Percentiles rank a stretch among this genome's conserved stretches.
phyloP scores from a whole-genome alignment of 192 early-diverging fungal genomes.

The Backusella tarrabulga region DNA sequence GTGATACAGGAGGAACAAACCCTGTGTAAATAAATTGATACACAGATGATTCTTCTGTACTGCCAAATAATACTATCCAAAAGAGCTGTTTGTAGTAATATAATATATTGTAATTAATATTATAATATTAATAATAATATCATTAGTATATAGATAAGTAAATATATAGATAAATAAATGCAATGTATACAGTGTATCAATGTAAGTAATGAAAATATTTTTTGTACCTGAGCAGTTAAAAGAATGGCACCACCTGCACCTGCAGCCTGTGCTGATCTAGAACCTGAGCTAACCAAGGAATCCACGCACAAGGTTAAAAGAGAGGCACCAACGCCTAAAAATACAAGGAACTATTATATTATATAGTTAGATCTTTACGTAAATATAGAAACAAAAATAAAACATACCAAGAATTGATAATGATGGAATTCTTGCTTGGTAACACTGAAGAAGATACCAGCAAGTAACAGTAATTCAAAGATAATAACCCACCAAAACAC shows the following conservation, averaged over 20 bases:
- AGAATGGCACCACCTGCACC: slow-evolving; percentile 5
- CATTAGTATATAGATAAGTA: not conserved
- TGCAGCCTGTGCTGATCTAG: slow-evolving; percentile 7
- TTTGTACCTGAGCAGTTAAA: slow-evolving; percentile 9
- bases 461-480: slow-evolving; percentile 42
- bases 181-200: too few species aligned
- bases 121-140: not conserved
- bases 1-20: slow-evolving; percentile 12
- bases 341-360: slow-evolving; percentile 12
- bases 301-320: slow-evolving; percentile 5
- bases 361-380: not conserved
- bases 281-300: not conserved
- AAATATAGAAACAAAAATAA: not conserved
- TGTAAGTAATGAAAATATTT: not conserved
- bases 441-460: slow-evolving; percentile 30
- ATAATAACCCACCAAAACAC: slow-evolving; percentile 42
- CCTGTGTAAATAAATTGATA: slow-evolving; percentile 6
- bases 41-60: slow-evolving; percentile 54
- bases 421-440: slow-evolving; percentile 27
- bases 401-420: slow-evolving; percentile 37
- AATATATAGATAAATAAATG: too few species aligned
- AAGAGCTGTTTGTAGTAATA: slow-evolving; percentile 42
- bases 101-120: not conserved
- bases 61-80: slow-evolving; percentile 65
- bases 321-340: slow-evolving; percentile 19